These are phyloP conservation scores for Pseudogymnoascus sp. DNA, from an alignment of 2,329 filamentous ascomycete genomes.

Conservation along the genomic window DNA sequence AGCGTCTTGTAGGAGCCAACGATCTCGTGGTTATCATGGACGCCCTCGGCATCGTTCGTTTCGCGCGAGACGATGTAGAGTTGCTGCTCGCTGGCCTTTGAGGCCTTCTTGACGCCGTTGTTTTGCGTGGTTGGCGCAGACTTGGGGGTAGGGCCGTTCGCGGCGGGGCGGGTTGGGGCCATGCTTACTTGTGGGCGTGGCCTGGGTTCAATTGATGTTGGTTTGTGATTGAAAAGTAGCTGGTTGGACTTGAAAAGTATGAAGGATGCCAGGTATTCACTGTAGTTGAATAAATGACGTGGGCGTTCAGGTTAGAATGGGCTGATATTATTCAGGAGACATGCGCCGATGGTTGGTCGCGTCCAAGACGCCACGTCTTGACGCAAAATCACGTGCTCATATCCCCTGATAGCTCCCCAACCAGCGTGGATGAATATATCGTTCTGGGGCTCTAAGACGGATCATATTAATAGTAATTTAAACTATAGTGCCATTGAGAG, in stretches of 20 bases:
- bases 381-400: not conserved
- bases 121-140: not conserved
- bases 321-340: not conserved
- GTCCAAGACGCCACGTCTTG: not conserved
- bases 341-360: not conserved
- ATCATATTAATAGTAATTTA: not conserved
- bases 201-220: not conserved
- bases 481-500: not conserved
- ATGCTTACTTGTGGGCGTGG: not conserved
- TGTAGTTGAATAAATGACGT: not conserved
- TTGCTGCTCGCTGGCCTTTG: not conserved
- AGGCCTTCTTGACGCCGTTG: not conserved
- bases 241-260: not conserved
- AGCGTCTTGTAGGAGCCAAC: not conserved
- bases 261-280: not conserved
- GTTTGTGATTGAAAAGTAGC: constrained; percentile 26
- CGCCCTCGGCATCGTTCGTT: not conserved
- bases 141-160: not conserved
- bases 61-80: not conserved
- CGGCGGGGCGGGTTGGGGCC: not conserved
- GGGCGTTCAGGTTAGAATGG: not conserved
- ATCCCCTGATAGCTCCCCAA: not conserved
- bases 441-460: not conserved
- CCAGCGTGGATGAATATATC: not conserved
- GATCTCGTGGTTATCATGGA: not conserved